Evolutionary conservation across 176 grass and related monocot species (phyloP).

Genomic region (Carex cristatella): DNA sequence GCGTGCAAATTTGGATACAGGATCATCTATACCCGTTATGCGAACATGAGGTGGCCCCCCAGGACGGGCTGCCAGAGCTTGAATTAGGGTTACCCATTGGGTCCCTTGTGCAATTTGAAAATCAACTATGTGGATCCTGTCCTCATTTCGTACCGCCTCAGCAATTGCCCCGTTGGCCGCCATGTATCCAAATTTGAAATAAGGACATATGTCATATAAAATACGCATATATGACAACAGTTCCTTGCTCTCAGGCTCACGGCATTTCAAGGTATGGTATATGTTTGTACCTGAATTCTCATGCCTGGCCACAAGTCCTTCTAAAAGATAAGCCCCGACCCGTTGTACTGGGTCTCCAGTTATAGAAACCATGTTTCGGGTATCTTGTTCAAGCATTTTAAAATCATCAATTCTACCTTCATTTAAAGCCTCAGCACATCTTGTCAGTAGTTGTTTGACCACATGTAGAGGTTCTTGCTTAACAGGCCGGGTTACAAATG

Average conservation of each 20-base stretch:
- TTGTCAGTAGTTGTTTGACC: slow-evolving; percentile 64
- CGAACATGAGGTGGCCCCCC: slow-evolving; percentile 81
- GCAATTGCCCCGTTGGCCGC: slow-evolving; percentile 96
- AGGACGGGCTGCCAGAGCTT: slow-evolving; percentile 79
- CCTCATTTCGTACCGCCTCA: slow-evolving; percentile 71
- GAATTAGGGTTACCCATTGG: slow-evolving; percentile 96
- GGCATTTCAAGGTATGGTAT: slow-evolving; percentile 59
- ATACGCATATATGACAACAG: slow-evolving; percentile 89
- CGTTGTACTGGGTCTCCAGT: slow-evolving; percentile 76
- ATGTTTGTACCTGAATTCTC: slow-evolving; percentile 76
- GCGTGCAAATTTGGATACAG: slow-evolving; percentile 50
- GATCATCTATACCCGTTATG: slow-evolving; percentile 86
- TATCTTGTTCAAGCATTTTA: slow-evolving; percentile 54
- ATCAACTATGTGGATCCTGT: slow-evolving; percentile 95
- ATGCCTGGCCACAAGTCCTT: slow-evolving; percentile 82
- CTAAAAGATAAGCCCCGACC: slow-evolving; percentile 76
- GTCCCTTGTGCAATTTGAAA: slow-evolving; percentile 99
- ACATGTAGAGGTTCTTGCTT: slow-evolving; percentile 43
- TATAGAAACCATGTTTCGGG: slow-evolving; percentile 54
- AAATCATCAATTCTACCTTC: slow-evolving; percentile 66
- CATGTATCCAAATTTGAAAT: slow-evolving; percentile 99
- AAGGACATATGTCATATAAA: slow-evolving; percentile 80
- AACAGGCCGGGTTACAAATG: not conserved
- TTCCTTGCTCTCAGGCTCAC: slow-evolving; percentile 67
- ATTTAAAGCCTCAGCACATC: slow-evolving; percentile 62